These are phyloP conservation scores for Candida methanosorbosa DNA, from an alignment of 805 yeast species.

Conservation along the genomic window DNA sequence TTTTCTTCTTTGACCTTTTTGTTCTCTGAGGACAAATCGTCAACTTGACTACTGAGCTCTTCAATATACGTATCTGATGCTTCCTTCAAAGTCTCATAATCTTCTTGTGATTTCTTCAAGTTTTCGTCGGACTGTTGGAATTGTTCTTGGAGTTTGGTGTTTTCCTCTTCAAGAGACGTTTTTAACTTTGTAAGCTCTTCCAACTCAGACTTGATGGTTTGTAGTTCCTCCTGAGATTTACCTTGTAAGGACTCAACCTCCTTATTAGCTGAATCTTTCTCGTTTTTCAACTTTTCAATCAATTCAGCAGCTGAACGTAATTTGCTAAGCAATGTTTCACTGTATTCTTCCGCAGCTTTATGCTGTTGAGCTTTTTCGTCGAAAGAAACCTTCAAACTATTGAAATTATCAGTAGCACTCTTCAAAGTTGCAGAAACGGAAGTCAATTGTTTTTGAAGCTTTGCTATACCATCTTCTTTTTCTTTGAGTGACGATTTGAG, in stretches of 20 bases:
- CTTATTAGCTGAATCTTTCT: slow-evolving; percentile 10
- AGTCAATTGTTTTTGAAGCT: slow-evolving; percentile 12
- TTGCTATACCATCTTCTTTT: slow-evolving; percentile 13
- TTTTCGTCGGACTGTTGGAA: slow-evolving; percentile 10
- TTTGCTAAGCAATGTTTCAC: slow-evolving; percentile 11
- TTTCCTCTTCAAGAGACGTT: slow-evolving; percentile 13
- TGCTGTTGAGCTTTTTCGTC: slow-evolving; percentile 16
- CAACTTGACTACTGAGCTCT: slow-evolving; percentile 10
- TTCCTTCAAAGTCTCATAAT: slow-evolving; percentile 11
- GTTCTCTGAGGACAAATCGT: slow-evolving; percentile 11
- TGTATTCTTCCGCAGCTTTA: slow-evolving; percentile 14
- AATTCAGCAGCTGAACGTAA: slow-evolving; percentile 19
- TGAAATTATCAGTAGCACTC: slow-evolving; percentile 15
- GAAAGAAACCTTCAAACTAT: slow-evolving; percentile 13
- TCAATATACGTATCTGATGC: slow-evolving; percentile 13
- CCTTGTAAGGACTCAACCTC: slow-evolving; percentile 8
- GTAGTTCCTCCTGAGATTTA: slow-evolving; percentile 7
- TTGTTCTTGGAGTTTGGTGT: slow-evolving; percentile 5
- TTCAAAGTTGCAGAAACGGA: slow-evolving; percentile 11
- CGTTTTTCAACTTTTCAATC: slow-evolving; percentile 16
- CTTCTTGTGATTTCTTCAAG: slow-evolving; percentile 12
- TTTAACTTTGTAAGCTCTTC: slow-evolving; percentile 18
- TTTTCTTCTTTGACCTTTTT: slow-evolving; percentile 5
- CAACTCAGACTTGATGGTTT: slow-evolving; percentile 8
- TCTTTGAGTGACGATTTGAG: slow-evolving; percentile 14